Evolutionary conservation across 805 yeast genomes (phyloP).

Genomic region (Yamadazyma tumulicola): DNA sequence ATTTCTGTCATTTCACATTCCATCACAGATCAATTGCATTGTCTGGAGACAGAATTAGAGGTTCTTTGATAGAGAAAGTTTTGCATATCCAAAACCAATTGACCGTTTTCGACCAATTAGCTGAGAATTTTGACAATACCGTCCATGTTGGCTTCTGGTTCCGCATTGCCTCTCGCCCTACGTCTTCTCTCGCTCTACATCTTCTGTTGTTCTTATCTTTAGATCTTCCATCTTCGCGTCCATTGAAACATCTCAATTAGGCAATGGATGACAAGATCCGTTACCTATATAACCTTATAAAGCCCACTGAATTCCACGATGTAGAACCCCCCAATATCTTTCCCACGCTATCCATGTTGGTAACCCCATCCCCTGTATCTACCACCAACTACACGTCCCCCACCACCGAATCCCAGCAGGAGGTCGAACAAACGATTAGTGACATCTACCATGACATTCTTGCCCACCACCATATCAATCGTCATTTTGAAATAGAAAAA

Average conservation of each 20-base stretch:
- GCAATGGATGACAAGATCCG: constrained; percentile 13
- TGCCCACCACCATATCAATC: constrained; percentile 9
- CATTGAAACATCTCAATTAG: constrained; percentile 11
- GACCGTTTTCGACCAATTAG: too few species aligned
- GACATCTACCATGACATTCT: constrained; percentile 24
- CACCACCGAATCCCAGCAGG: constrained; percentile 37
- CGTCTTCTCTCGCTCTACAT: background rate
- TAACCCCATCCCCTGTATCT: constrained; percentile 13
- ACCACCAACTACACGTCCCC: constrained; percentile 27
- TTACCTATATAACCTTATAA: constrained; percentile 17
- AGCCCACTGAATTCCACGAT: constrained; percentile 12
- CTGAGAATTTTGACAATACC: too few species aligned
- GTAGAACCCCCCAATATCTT: constrained; percentile 11
- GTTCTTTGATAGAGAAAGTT: too few species aligned
- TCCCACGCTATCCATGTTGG: constrained; percentile 11
- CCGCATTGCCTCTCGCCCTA: too few species aligned
- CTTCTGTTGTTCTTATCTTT: background rate
- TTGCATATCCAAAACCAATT: too few species aligned
- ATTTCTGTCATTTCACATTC: too few species aligned
- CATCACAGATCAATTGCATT: too few species aligned
- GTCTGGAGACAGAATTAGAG: too few species aligned
- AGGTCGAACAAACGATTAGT: constrained; percentile 24
- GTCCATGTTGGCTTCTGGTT: too few species aligned
- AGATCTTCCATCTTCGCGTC: constrained; percentile 1
- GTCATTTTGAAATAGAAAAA: constrained; percentile 17